Base-by-base conservation (phyloP, 805 yeast genomes). In the Tetrapisispora namnaoensis region DNA sequence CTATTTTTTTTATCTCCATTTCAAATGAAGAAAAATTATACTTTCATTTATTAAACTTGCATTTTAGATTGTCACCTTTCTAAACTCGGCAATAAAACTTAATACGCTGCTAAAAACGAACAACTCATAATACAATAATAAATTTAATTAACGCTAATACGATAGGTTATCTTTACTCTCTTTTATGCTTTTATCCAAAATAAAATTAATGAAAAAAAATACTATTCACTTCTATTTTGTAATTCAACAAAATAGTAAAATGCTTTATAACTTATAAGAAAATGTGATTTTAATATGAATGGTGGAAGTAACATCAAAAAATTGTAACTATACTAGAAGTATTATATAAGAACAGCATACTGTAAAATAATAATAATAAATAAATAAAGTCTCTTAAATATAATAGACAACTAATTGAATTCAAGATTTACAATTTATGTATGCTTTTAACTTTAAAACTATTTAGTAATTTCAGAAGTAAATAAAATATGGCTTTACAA, bases 281-380 rank as follows among this genome's bases (percentile, higher is more conserved):
- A 9, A 14, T 36, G 21, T 36, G 38, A 36, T 9, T 36, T 13
- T 13, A 17, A 9, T 24, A 24, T 24, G 28, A 24, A 24, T 32
- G n/a, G 35, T 32, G 14, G 35, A 40, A 40, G 24, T 27, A n/a
- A 39, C 24, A 20, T 17, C 16, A 37, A 38, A 38, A 37, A 22
- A 40, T 40, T 40, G 43, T 40, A 40, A 40, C 43, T 40, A 30
- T 40, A 24, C 21, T n/a, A 13, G 14, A 24, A 40, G 35, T 40
- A 40, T 40, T n/a, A 40, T 27, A 40, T 40, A n/a, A 40, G 34
- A 27, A 40, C 14, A 30, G 24, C 28, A 40, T 30, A 24, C 34
- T 40, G 43, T 40, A 40, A 24, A 40, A 27, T 40, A 40, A 40
- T 27, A 40, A 40, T 24, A 16, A 34, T 34, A 34, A 34, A 34